Evolutionary conservation across 169 alveolate species (phyloP), one percentile per base, ranked within the genome.

Genomic region (Theileria orientalis): DNA sequence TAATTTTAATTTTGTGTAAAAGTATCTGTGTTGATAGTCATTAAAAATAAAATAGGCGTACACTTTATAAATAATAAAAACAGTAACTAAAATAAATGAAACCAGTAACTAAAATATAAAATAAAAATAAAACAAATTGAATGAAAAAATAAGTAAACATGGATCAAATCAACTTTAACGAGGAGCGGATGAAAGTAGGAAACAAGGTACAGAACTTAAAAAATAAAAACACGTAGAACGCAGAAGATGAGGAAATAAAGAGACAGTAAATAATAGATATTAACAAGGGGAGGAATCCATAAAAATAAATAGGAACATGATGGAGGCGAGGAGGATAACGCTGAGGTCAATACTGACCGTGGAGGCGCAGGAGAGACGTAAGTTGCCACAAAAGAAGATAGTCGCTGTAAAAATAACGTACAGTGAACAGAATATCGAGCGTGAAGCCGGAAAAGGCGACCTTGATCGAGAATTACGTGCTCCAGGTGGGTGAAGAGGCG

Each of bases 331-430:
- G 41, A 57, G 88, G 27, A 59, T 80, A 60, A 66, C 78, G 0
- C 72, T 80, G 16, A 76, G 88, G 25, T 62, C 84, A 13, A 44
- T 80, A 11, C 67, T 80, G 47, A 80, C 88, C 7, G 75, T 72
- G 60, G 88, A 80, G 21, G 88, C 88, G 5, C 83, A 72, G 51
- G 88, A 80, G 56, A 41, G 88, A 80, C 69, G 88, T 80, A 72
- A 32, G 83, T 32, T 16, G 19, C 25, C 9, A 40, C 35, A 29
- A n/a, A n/a, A n/a, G n/a, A n/a, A n/a, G n/a, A n/a, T n/a, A n/a
- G n/a, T n/a, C n/a, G n/a, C n/a, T n/a, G 23, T 8, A 5, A 11
- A 8, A 16, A 11, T 0, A 16, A 6, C n/a, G 8, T 46, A 23
- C 66, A 80, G 88, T 80, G 1, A 71, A 80, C 74, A 70, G 88